Conservation (phyloP, 1,139 yeast species). For the Tardiomyces digboiensis region DNA sequence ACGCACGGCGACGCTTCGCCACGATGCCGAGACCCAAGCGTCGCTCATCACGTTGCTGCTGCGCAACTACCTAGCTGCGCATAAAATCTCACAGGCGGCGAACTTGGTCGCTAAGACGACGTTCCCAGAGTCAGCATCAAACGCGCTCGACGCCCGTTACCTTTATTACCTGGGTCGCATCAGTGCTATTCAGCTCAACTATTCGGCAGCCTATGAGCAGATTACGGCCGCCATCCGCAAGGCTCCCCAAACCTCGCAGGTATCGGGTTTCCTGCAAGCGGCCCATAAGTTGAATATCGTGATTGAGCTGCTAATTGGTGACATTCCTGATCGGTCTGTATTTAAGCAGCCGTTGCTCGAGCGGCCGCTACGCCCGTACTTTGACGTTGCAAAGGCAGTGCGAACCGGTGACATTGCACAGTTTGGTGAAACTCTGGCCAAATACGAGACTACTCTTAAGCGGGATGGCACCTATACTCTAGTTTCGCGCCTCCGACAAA, state of each 20-base stretch:
- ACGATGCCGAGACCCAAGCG: conserved; percentile 88
- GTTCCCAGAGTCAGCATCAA: conserved; percentile 80
- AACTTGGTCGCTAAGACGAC: conserved; percentile 84
- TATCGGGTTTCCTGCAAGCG: conserved; percentile 81
- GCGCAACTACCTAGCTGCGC: conserved; percentile 68
- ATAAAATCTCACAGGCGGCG: conserved; percentile 81
- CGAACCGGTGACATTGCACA: conserved; percentile 81
- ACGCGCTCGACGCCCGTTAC: conserved; percentile 86
- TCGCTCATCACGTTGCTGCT: conserved; percentile 74
- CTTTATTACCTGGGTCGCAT: conserved; percentile 84
- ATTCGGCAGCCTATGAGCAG: conserved; percentile 83
- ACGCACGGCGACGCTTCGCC: conserved; percentile 86
- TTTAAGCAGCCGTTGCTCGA: conserved; percentile 59
- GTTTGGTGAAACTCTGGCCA: conserved; percentile 64
- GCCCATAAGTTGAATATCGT: conserved; percentile 85
- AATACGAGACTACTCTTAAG: conserved; percentile 53
- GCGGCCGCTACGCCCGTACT: conserved; percentile 65
- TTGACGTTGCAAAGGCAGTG: conserved; percentile 85
- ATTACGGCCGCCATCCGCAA: conserved; percentile 91
- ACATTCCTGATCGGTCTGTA: conserved; percentile 83
- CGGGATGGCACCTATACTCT: conserved; percentile 78
- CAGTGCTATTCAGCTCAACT: conserved; percentile 87
- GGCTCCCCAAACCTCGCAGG: conserved; percentile 87
- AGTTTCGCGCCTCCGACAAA: conserved; percentile 86
- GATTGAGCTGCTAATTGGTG: conserved; percentile 93